phyloP scores from a whole-genome alignment of 192 early-diverging fungal genomes.

The Linnemannia zychae region DNA sequence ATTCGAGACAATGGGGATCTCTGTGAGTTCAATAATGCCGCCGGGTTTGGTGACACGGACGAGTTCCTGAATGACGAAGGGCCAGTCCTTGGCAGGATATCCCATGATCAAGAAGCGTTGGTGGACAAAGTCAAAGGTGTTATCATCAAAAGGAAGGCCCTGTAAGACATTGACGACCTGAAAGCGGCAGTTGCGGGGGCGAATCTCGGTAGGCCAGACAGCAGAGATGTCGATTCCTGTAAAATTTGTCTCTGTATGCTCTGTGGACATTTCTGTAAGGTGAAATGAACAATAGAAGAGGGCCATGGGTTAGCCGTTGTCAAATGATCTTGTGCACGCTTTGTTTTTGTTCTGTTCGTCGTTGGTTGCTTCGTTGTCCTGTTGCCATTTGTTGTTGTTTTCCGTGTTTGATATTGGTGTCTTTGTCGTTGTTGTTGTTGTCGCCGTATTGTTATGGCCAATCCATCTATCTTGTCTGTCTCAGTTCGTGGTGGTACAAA shows the following conservation, averaged over 20 bases:
- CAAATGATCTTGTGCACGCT: background rate
- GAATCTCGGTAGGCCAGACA: constrained; percentile 53
- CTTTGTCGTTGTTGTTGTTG: background rate
- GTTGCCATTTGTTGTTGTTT: background rate
- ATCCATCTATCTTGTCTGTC: background rate
- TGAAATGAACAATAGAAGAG: background rate
- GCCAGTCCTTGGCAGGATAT: constrained; percentile 59
- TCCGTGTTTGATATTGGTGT: background rate
- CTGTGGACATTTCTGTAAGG: constrained; percentile 62
- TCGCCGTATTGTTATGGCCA: background rate
- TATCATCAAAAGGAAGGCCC: constrained; percentile 59
- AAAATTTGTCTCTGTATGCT: constrained; percentile 60
- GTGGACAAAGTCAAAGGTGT: constrained; percentile 67
- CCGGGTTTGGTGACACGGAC: constrained; percentile 68
- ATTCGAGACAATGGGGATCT: constrained; percentile 45
- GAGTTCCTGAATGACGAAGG: constrained; percentile 59
- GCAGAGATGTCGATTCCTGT: constrained; percentile 64
- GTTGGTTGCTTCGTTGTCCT: background rate
- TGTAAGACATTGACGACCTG: constrained; percentile 39
- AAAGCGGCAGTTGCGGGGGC: constrained; percentile 56
- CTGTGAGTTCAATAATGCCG: constrained; percentile 64
- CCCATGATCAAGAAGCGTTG: constrained; percentile 57
- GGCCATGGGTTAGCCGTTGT: background rate
- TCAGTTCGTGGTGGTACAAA: background rate
- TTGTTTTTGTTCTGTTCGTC: background rate